Evolutionary conservation across 257 asterid genomes (phyloP).

Genomic region (Solanum commersonii): DNA sequence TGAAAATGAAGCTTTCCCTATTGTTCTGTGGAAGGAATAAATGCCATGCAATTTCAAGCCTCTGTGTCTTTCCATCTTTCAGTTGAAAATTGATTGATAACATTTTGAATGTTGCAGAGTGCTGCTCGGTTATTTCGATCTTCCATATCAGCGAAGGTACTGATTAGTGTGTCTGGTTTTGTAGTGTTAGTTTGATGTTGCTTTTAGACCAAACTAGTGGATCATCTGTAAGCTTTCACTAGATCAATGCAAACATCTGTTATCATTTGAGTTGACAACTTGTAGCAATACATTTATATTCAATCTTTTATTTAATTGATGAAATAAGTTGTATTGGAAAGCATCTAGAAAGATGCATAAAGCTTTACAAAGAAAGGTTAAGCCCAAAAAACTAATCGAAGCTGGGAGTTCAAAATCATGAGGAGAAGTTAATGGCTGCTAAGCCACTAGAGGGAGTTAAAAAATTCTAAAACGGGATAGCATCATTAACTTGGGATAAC

Average conservation of each 20-base stretch:
- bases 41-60: neutral
- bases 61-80: neutral
- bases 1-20: neutral
- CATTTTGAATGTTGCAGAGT: conserved; percentile 46
- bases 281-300: neutral
- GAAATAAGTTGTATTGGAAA: neutral
- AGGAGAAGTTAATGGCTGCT: neutral
- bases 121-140: conserved; percentile 95
- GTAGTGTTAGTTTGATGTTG: neutral
- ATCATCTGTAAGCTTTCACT: neutral
- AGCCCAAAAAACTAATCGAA: neutral
- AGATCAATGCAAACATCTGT: neutral
- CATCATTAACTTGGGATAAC: neutral
- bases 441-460: neutral
- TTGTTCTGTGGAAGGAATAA: neutral
- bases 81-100: neutral
- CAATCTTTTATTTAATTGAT: neutral
- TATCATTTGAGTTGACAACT: neutral
- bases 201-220: neutral
- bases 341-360: neutral
- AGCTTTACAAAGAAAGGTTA: neutral
- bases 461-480: too few species aligned
- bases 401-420: neutral
- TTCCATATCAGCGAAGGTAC: conserved; percentile 62
- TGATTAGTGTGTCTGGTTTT: conserved; percentile 24